These are phyloP conservation scores for Pseudopediastrum boryanum DNA, from an alignment of 139 green algal genomes.

Conservation along the genomic window DNA sequence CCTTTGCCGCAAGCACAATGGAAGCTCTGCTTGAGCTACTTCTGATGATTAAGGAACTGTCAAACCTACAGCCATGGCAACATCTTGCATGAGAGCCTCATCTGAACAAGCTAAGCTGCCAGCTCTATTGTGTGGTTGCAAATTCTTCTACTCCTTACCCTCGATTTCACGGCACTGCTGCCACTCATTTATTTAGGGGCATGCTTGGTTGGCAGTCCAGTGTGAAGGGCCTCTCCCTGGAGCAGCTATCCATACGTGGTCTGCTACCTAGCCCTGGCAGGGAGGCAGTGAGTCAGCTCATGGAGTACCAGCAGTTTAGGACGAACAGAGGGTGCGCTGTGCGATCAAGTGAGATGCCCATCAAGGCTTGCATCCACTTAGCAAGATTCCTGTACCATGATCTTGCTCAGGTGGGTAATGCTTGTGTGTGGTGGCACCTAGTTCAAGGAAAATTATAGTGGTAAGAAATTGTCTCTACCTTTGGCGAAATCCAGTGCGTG, in stretches of 20 bases:
- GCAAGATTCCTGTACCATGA: constrained; percentile 69
- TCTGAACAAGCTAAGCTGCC: neutral
- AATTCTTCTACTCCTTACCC: neutral
- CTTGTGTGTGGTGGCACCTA: neutral
- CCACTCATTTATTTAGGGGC: constrained; percentile 18
- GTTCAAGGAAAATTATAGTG: no score
- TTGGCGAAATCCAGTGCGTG: no score
- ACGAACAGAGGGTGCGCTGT: constrained; percentile 22
- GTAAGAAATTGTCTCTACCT: no score
- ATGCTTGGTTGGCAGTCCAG: constrained; percentile 62
- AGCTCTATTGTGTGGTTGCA: neutral
- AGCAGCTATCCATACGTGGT: constrained; percentile 39
- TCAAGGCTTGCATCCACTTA: constrained; percentile 13
- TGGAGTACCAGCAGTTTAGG: constrained; percentile 71
- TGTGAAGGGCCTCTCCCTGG: constrained; percentile 41
- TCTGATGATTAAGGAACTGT: no score
- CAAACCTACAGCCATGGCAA: neutral
- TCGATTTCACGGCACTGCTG: neutral
- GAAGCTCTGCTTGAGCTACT: no score
- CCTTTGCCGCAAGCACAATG: no score
- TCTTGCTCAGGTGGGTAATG: constrained; percentile 32
- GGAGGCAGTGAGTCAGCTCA: constrained; percentile 40
- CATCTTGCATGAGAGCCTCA: neutral
- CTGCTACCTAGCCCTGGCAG: constrained; percentile 45
- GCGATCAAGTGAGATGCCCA: neutral